Conservation (phyloP, 495 filamentous ascomycete genomes). For the Stereocaulon alpinum region DNA sequence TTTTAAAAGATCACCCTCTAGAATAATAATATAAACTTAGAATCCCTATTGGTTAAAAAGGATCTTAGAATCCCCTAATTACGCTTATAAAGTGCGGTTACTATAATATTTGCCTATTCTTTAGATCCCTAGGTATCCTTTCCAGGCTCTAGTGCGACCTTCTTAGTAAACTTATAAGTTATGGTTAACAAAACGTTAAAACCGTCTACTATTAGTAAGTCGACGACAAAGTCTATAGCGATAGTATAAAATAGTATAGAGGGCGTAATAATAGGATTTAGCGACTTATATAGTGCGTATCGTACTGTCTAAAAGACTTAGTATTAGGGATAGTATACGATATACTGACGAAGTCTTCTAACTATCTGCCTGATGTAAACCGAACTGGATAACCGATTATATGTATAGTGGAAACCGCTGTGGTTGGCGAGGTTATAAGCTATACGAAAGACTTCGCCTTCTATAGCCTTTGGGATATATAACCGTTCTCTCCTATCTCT, state of each 20-base stretch:
- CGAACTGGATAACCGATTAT: not conserved
- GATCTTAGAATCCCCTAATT: not conserved
- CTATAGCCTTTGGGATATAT: not conserved
- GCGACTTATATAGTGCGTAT: not conserved
- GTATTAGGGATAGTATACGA: not conserved
- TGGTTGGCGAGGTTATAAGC: not conserved
- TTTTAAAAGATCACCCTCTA: too few relatives aligned
- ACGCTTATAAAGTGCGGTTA: not conserved
- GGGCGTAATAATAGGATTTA: not conserved
- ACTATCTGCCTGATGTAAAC: not conserved
- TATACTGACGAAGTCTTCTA: not conserved
- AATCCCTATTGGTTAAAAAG: not conserved
- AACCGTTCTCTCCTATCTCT: not conserved
- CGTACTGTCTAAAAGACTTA: not conserved
- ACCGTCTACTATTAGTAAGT: too few relatives aligned
- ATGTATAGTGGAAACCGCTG: not conserved
- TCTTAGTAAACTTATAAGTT: too few relatives aligned
- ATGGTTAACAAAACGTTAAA: too few relatives aligned
- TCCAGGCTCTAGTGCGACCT: too few relatives aligned
- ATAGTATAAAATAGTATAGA: too few relatives aligned
- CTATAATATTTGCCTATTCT: too few relatives aligned
- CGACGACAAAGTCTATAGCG: too few relatives aligned
- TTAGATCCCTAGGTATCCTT: too few relatives aligned
- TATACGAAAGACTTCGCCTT: not conserved
- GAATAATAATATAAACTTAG: not conserved